phyloP scores from a whole-genome alignment of 148 eudicot genomes.

The Camellia japonica region DNA sequence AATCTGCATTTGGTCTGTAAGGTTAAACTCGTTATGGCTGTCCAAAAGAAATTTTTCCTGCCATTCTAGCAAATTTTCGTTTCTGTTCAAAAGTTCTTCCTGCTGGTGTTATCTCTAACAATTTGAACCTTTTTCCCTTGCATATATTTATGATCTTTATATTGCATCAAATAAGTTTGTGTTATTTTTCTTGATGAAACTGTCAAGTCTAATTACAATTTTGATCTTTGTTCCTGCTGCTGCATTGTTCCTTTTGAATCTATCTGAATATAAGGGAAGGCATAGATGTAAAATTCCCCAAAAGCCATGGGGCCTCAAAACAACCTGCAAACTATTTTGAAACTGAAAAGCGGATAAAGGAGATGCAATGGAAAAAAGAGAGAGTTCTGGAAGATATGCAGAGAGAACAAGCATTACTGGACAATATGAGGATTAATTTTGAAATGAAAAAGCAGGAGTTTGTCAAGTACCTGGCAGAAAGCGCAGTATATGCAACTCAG shows the following conservation, averaged over 20 bases:
- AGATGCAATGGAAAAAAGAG: slow-evolving; percentile 61
- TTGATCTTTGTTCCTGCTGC: background rate
- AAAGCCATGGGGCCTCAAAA: slow-evolving; percentile 27
- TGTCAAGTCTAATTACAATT: background rate
- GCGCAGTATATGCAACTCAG: slow-evolving; percentile 50
- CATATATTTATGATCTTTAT: background rate
- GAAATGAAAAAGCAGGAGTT: slow-evolving; percentile 64
- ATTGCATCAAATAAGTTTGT: background rate
- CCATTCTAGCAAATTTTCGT: background rate
- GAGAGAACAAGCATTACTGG: slow-evolving; percentile 63
- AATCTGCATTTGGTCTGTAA: background rate
- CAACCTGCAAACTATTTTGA: slow-evolving; percentile 41
- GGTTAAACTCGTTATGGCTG: background rate
- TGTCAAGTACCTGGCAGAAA: slow-evolving; percentile 49
- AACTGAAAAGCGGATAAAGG: slow-evolving; percentile 59
- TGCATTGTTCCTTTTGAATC: slow-evolving; percentile 1
- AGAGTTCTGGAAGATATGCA: slow-evolving; percentile 61
- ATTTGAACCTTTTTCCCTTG: background rate
- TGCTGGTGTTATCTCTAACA: too few species aligned
- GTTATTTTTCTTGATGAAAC: background rate
- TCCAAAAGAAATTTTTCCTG: background rate
- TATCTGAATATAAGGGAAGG: slow-evolving; percentile 47
- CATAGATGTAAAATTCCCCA: slow-evolving; percentile 61
- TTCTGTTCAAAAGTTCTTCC: background rate
- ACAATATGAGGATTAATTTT: slow-evolving; percentile 51